Evolutionary conservation across 331 rosid species (phyloP).

Genomic region (Rhamnella rubrinervis): DNA sequence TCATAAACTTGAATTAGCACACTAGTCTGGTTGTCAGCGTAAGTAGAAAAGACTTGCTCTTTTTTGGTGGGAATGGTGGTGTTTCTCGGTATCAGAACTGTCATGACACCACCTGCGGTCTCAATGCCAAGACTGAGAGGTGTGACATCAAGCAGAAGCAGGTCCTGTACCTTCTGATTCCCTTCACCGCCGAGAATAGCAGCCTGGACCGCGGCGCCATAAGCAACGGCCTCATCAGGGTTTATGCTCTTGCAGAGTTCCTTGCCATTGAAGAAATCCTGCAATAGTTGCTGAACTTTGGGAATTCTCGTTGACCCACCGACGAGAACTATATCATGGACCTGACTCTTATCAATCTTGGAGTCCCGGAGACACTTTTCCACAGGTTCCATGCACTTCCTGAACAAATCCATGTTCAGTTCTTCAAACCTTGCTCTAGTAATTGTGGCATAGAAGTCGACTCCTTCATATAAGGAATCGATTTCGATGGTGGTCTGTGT

Average conservation of each 20-base stretch:
- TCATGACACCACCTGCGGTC: slow-evolving; percentile 17
- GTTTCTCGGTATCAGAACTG: slow-evolving; percentile 42
- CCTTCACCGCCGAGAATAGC: slow-evolving; percentile 48
- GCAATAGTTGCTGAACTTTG: slow-evolving; percentile 49
- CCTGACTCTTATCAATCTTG: slow-evolving; percentile 48
- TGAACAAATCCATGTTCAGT: slow-evolving; percentile 52
- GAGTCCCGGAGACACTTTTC: slow-evolving; percentile 52
- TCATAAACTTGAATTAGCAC: slow-evolving; percentile 50
- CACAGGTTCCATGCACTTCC: slow-evolving; percentile 57
- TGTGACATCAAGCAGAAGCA: slow-evolving; percentile 52
- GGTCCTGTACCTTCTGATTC: slow-evolving; percentile 46
- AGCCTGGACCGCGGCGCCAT: slow-evolving; percentile 34
- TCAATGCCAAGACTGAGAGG: slow-evolving; percentile 18
- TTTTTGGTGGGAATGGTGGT: slow-evolving; percentile 49
- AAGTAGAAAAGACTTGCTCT: slow-evolving; percentile 50
- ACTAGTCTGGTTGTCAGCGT: slow-evolving; percentile 42
- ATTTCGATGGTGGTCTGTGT: slow-evolving; percentile 12
- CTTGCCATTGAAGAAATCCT: slow-evolving; percentile 43
- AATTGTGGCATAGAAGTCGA: slow-evolving; percentile 13
- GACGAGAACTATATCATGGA: slow-evolving; percentile 49
- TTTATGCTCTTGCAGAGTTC: slow-evolving; percentile 23
- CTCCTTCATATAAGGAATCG: slow-evolving; percentile 13
- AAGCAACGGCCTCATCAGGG: slow-evolving; percentile 21
- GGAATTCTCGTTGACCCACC: slow-evolving; percentile 61
- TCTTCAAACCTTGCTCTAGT: slow-evolving; percentile 41